These are phyloP conservation scores for Schoenoplectus tabernaemontani DNA, from an alignment of 202 grass and related monocot species.

Conservation along the genomic window DNA sequence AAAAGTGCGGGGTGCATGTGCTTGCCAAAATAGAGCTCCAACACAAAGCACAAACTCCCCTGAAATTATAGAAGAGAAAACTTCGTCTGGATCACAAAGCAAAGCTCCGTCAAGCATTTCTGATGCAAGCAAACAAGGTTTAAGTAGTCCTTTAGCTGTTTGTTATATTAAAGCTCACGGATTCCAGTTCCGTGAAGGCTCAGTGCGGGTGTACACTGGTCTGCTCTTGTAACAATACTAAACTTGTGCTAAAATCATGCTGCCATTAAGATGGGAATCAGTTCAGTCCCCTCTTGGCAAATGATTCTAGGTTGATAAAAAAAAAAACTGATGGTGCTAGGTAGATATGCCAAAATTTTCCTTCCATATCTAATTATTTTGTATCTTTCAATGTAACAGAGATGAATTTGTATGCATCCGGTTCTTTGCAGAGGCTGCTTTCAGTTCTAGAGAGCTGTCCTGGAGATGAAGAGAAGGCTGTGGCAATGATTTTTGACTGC, in stretches of 20 bases:
- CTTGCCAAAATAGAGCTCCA: background rate
- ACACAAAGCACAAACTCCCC: background rate
- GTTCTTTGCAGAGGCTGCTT: background rate
- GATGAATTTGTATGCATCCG: background rate
- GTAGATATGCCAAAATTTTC: background rate
- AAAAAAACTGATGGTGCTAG: background rate
- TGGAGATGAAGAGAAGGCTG: background rate
- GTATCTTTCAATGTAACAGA: background rate
- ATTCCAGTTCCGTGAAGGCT: background rate
- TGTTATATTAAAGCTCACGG: background rate
- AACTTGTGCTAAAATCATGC: background rate
- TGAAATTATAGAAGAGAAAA: background rate
- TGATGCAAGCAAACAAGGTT: background rate
- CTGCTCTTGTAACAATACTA: background rate
- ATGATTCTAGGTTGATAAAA: background rate
- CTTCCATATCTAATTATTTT: background rate
- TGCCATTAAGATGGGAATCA: background rate
- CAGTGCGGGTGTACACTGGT: background rate
- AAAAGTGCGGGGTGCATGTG: background rate
- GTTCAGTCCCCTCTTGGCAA: background rate
- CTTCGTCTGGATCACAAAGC: conserved; percentile 16
- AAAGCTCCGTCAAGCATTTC: background rate
- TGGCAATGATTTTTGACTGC: background rate
- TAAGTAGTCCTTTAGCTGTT: background rate
- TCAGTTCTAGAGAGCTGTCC: background rate